These are phyloP conservation scores for Trichoderma sp. DNA, from an alignment of 2,329 filamentous ascomycete species.

Conservation along the genomic window DNA sequence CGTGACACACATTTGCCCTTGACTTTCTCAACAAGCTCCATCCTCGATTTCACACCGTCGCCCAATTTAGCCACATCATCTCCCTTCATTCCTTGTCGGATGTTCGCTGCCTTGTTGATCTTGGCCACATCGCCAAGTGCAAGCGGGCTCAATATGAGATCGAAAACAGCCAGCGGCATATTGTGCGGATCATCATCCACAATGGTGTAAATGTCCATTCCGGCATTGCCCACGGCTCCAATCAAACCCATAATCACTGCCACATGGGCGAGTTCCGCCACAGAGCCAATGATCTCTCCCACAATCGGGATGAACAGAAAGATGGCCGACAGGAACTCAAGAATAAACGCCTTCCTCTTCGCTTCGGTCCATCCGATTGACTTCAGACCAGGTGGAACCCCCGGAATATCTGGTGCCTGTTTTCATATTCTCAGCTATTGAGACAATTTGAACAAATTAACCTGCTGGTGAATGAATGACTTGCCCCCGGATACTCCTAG, in stretches of 20 bases:
- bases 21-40: background rate
- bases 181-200: background rate
- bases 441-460: background rate
- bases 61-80: slow-evolving; percentile 3
- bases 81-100: background rate
- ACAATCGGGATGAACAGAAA: slow-evolving; percentile 5
- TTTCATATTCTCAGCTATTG: background rate
- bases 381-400: slow-evolving; percentile 27
- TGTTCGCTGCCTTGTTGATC: background rate
- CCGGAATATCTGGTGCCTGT: slow-evolving; percentile 26
- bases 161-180: background rate
- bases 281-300: background rate
- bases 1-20: background rate
- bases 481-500: slow-evolving; percentile 26
- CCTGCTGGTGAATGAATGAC: background rate
- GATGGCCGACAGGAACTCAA: background rate
- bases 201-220: background rate
- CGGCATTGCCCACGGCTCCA: background rate
- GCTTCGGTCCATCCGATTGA: slow-evolving; percentile 10
- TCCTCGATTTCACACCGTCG: background rate
- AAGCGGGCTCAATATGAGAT: background rate
- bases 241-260: background rate
- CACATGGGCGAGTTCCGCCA: background rate
- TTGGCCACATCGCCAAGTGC: background rate
- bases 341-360: background rate